Evolutionary conservation across 495 filamentous ascomycete species (phyloP).

Genomic region (Hyaloscypha bicolor): DNA sequence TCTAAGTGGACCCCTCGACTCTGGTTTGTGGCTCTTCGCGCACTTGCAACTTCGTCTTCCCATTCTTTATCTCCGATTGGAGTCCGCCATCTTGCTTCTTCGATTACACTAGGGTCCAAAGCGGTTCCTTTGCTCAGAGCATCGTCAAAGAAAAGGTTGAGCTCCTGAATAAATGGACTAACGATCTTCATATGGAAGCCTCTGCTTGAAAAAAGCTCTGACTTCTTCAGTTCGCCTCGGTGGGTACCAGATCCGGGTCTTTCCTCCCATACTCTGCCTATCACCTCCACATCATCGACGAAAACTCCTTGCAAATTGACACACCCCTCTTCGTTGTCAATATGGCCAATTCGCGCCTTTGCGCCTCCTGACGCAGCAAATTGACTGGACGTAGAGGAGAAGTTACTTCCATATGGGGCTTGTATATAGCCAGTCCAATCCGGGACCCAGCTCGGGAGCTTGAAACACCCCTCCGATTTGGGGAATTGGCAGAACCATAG

Average conservation of each 20-base stretch:
- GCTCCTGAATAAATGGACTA: not conserved
- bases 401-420: not conserved
- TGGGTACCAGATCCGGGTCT: not conserved
- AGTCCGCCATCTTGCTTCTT: not conserved
- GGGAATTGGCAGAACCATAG: not conserved
- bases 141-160: not conserved
- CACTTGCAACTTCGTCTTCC: not conserved
- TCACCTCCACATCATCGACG: not conserved
- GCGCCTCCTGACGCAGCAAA: not conserved
- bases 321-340: not conserved
- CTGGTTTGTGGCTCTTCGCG: not conserved
- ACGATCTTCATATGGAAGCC: no score
- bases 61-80: not conserved
- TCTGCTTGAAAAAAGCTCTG: no score
- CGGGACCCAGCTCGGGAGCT: not conserved
- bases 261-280: not conserved
- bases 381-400: not conserved
- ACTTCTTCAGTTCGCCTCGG: not conserved
- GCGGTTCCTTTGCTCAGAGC: not conserved
- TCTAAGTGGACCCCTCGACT: no score
- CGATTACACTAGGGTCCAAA: not conserved
- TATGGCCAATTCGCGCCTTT: not conserved
- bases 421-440: not conserved
- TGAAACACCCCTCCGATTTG: not conserved
- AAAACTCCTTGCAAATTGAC: not conserved